Evolutionary conservation across 1,284 basidiomycete genomes (phyloP), one percentile per base, ranked within the genome.

Genomic region (Ganoderma lucidum): DNA sequence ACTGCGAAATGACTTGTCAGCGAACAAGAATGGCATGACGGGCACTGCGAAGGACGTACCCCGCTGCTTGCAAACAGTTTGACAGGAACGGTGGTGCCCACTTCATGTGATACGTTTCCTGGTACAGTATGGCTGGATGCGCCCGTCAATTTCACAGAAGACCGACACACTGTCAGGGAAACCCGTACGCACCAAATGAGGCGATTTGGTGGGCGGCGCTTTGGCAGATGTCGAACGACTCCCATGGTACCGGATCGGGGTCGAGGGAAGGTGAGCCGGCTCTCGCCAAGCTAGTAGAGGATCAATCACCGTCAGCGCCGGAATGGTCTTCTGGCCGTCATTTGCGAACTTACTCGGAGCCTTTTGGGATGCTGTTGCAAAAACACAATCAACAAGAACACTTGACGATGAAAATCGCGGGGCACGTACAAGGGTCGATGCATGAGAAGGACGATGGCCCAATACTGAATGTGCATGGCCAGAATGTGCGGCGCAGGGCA

Each of bases 171-270:
- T 37, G 23, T 23, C 23, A 35, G 14, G 9, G n/a, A 12, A 19
- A 32, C 6, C 28, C 81, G 73, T 10, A 63, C 67, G 37, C 75
- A 91, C 94, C 86, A 73, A 93, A 88, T 15, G 90, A 85, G 68
- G 89, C 90, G 58, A 95, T 85, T 70, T 92, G 91, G 63, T 86
- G 88, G 12, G 94, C 94, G 56, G 94, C 93, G 39, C 87, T 85
- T 77, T 93, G 92, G 53, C 93, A 92, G 44, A 94, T 83, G 74
- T 93, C 91, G 74, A 94, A 93, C 5, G 93, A 89, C 74, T 92
- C 92, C 68, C 87, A 80, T 15, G 75, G 71, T 2, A 74, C 23
- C 6, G 65, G 64, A 61, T 75, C 75, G 0, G 62, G 53, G 17
- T 73, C 72, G 9, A 70, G 19, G 12, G 72, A 73, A 15, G 72